A percentile compares a stretch with the other conserved stretches of the same genome.
phyloP scores from a whole-genome alignment of 2,329 filamentous ascomycete genomes.

The Neopestalotiopsis rosae region DNA sequence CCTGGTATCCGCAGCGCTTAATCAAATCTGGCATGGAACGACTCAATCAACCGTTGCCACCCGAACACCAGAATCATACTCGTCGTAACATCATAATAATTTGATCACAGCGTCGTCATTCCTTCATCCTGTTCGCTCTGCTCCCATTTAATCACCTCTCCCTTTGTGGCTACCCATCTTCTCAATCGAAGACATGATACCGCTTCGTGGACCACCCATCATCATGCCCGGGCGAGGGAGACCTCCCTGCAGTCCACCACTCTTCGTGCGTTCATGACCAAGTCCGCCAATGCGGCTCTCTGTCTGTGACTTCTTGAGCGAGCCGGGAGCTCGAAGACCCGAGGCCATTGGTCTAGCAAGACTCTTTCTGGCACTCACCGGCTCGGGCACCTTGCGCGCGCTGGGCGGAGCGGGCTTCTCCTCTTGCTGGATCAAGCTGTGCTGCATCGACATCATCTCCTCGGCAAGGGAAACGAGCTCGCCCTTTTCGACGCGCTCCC shows the following conservation, averaged over 20 bases:
- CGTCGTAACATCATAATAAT: slow-evolving; percentile 1
- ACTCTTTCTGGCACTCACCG: slow-evolving; percentile 53
- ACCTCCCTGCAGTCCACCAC: slow-evolving; percentile 43
- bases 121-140: neutral
- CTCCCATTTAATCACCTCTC: slow-evolving; percentile 35
- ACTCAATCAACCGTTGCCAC: slow-evolving; percentile 10
- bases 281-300: slow-evolving; percentile 55
- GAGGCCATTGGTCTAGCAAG: slow-evolving; percentile 50
- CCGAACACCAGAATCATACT: slow-evolving; percentile 17
- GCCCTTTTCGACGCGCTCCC: slow-evolving; percentile 81
- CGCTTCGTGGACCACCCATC: slow-evolving; percentile 57
- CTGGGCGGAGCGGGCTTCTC: slow-evolving; percentile 28
- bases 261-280: slow-evolving; percentile 52
- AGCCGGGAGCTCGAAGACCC: slow-evolving; percentile 66
- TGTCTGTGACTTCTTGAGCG: slow-evolving; percentile 44
- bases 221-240: slow-evolving; percentile 57
- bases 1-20: neutral
- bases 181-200: slow-evolving; percentile 86
- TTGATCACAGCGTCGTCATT: slow-evolving; percentile 4
- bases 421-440: slow-evolving; percentile 48
- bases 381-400: slow-evolving; percentile 26
- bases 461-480: slow-evolving; percentile 82
- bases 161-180: slow-evolving; percentile 75
- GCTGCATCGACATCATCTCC: slow-evolving; percentile 77
- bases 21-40: slow-evolving; percentile 1